Percentiles rank a stretch among this genome's conserved stretches.
Conservation (phyloP, 2,329 filamentous ascomycete genomes). For the Paradendryphiella salina region DNA sequence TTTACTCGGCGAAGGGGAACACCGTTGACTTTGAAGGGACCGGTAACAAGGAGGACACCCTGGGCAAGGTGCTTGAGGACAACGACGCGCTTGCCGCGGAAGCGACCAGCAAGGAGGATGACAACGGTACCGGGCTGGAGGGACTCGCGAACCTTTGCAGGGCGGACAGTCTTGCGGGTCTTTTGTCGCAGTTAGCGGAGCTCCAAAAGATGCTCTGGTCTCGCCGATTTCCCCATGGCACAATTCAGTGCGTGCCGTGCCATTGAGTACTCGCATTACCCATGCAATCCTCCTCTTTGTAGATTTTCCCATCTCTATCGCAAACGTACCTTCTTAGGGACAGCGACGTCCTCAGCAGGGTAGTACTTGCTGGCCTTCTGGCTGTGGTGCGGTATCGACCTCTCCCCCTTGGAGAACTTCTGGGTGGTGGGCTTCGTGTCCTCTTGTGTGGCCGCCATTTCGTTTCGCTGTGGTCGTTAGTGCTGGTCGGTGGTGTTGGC, state of each 20-base stretch:
- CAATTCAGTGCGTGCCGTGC: constrained; percentile 8
- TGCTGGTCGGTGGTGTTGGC: constrained; percentile 23
- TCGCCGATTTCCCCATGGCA: constrained; percentile 2
- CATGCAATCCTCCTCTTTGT: constrained; percentile 21
- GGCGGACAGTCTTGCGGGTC: constrained; percentile 92
- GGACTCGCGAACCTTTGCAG: constrained; percentile 82
- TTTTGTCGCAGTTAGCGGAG: constrained; percentile 51
- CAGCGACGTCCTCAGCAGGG: constrained; percentile 86
- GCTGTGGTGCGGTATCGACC: constrained; percentile 80
- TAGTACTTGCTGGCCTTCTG: constrained; percentile 99
- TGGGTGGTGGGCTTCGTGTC: constrained; percentile 62
- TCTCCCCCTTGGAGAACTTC: constrained; percentile 97
- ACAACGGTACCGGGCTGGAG: constrained; percentile 95
- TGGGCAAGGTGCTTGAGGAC: constrained; percentile 97
- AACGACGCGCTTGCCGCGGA: constrained; percentile 99
- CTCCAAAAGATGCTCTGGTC: constrained; percentile 13
- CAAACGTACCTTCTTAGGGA: constrained; percentile 89
- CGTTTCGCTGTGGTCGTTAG: constrained; percentile 56
- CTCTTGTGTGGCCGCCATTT: constrained; percentile 63
- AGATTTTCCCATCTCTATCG: constrained; percentile 20
- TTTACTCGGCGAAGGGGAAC: constrained; percentile 94
- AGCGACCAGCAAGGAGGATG: constrained; percentile 98
- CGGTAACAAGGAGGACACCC: constrained; percentile 98
- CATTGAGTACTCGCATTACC: constrained; percentile 4
- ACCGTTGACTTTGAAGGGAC: constrained; percentile 99